Evolutionary conservation across 1,284 basidiomycete genomes (phyloP), one percentile per base, ranked within the genome.

Genomic region (Fomitopsis betulina): DNA sequence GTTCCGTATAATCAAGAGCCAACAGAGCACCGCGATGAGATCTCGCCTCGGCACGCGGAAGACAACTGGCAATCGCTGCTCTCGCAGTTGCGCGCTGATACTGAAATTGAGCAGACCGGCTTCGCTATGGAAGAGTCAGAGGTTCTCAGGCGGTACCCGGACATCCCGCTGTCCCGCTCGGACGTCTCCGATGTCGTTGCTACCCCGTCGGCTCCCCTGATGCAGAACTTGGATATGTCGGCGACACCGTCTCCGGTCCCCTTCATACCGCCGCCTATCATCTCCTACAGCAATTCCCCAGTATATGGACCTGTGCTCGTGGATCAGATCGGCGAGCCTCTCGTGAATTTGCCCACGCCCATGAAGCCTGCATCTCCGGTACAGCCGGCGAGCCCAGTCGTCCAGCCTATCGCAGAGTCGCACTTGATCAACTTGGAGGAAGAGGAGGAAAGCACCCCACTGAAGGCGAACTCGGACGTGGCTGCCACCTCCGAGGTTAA

Each of bases 381-480:
- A 33, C 13, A 23, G 5, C 40, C 23, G 19, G 27, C 13, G 9
- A 33, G 47, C 27, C 12, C 58, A 30, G 58, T 47, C 21, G 51
- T 21, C 21, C 40, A 37, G 5, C 55, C 54, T 27, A 33, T 30
- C 15, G 13, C 39, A 17, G 38, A 60, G 12, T 50, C 27, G 1
- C 59, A 47, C 5, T 54, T 65, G 13, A 59, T 65, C 8, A 58
- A 66, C 21, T n/a, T 63, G 7, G 60, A 37, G 35, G 13, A 33
- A 12, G 32, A 60, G 21, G 60, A 62, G 5, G 17, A 25, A 19
- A 30, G 21, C 0, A 38, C 56, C 23, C 53, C 60, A 45, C 50
- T 42, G 33, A 51, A 54, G 21, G 53, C 43, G 9, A 35, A 8
- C 32, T 15, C 35, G 13, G 35, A 37, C 35, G 35, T 9, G 9